phyloP scores from a whole-genome alignment of 371 early-diverging fungal species.

The Lichtheimia corymbifera region DNA sequence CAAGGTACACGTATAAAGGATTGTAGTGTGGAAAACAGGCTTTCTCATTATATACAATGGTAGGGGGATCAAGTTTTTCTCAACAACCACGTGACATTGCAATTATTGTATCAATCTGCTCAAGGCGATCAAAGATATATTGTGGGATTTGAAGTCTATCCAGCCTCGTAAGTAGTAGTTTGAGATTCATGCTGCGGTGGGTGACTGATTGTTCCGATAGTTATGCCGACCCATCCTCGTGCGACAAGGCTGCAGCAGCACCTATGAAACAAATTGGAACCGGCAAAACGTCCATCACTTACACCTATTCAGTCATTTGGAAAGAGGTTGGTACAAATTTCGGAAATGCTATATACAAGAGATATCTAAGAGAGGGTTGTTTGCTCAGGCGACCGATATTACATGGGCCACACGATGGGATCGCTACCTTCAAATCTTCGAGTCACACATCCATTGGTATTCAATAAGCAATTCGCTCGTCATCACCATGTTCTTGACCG shows the following conservation, averaged over 20 bases:
- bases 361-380: not conserved
- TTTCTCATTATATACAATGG: not conserved
- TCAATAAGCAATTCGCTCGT: conserved; percentile 83
- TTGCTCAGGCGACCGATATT: conserved; percentile 33
- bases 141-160: conserved; percentile 66
- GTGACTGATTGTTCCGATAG: conserved; percentile 12
- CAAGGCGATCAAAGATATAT: conserved; percentile 41
- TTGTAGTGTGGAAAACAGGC: not conserved
- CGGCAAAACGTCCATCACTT: conserved; percentile 38
- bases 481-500: conserved; percentile 75
- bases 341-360: not conserved
- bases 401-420: conserved; percentile 62
- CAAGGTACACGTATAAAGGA: not conserved
- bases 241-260: conserved; percentile 22
- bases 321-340: conserved; percentile 35
- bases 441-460: conserved; percentile 71
- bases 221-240: conserved; percentile 26
- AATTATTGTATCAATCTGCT: conserved; percentile 53
- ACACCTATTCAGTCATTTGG: conserved; percentile 66
- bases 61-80: conserved; percentile 41
- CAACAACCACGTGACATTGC: conserved; percentile 59
- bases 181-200: not conserved
- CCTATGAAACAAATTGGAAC: conserved; percentile 39
- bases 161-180: conserved; percentile 45
- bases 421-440: conserved; percentile 41